Percentiles rank a stretch among this genome's conserved stretches.
These are phyloP conservation scores for Podaxis rugospora DNA, from an alignment of 768 basidiomycete species.

Conservation along the genomic window DNA sequence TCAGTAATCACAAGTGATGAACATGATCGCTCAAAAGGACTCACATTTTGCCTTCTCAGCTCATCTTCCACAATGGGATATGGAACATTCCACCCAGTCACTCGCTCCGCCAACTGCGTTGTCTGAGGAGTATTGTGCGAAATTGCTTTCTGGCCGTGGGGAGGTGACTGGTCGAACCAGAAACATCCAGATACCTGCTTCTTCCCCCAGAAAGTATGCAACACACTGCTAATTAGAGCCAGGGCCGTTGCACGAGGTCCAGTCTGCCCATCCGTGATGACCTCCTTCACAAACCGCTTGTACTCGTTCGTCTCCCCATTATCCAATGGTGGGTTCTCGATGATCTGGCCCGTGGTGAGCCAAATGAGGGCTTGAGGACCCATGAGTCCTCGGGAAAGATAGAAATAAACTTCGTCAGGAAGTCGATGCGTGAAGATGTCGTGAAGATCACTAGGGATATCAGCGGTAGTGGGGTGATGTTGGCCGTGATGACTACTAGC, in stretches of 20 bases:
- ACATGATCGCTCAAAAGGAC: constrained; percentile 25
- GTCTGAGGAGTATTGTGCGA: constrained; percentile 77
- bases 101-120: constrained; percentile 81
- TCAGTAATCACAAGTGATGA: constrained; percentile 9
- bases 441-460: constrained; percentile 87
- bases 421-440: constrained; percentile 93
- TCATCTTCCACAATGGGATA: constrained; percentile 89
- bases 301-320: constrained; percentile 96
- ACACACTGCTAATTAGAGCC: constrained; percentile 79
- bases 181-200: constrained; percentile 69
- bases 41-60: constrained; percentile 91
- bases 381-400: constrained; percentile 88
- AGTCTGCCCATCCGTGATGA: constrained; percentile 92
- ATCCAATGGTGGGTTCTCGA: constrained; percentile 85
- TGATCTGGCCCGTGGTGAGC: constrained; percentile 83
- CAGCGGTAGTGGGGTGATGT: constrained; percentile 74
- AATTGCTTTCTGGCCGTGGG: constrained; percentile 52
- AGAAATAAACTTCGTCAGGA: constrained; percentile 95
- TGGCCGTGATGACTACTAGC: constrained; percentile 54
- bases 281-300: constrained; percentile 91
- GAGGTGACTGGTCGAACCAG: constrained; percentile 65
- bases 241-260: constrained; percentile 89
- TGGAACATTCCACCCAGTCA: constrained; percentile 86
- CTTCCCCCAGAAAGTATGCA: constrained; percentile 78
- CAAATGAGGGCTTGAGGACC: constrained; percentile 91